Conservation (phyloP, 148 eudicot species). For the Nyssa sinensis region DNA sequence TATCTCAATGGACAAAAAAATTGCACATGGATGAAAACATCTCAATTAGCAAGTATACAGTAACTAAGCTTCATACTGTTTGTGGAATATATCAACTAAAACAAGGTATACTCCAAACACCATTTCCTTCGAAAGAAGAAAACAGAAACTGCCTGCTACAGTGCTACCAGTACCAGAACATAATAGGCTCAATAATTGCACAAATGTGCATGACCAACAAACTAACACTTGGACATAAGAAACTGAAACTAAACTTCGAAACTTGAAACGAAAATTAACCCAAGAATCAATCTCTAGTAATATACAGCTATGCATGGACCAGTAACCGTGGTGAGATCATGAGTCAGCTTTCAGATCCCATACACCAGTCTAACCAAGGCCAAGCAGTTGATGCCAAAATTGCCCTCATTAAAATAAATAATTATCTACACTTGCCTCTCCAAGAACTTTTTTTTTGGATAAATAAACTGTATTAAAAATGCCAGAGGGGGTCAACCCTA, state of each 20-base stretch:
- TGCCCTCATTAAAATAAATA: no score
- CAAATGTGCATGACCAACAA: background rate
- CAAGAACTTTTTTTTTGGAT: no score
- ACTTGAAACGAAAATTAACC: background rate
- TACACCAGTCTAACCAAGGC: background rate
- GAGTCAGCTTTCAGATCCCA: background rate
- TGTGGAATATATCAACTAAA: background rate
- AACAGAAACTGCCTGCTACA: background rate
- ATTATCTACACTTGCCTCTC: no score
- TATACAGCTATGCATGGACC: background rate
- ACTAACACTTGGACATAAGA: background rate
- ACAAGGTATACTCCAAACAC: background rate
- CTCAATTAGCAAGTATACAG: background rate
- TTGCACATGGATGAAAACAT: background rate
- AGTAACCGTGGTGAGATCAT: background rate
- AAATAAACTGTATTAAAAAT: no score
- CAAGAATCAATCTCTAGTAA: background rate
- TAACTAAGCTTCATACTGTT: background rate
- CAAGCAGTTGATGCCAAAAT: background rate
- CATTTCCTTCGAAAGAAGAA: background rate
- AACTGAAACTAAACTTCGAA: background rate
- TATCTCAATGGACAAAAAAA: slow-evolving; percentile 9
- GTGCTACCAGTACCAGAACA: background rate
- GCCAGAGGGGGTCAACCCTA: no score
- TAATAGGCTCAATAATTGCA: background rate